Base-by-base conservation (phyloP, 495 filamentous ascomycete species). In the Hypoxylon rickii region DNA sequence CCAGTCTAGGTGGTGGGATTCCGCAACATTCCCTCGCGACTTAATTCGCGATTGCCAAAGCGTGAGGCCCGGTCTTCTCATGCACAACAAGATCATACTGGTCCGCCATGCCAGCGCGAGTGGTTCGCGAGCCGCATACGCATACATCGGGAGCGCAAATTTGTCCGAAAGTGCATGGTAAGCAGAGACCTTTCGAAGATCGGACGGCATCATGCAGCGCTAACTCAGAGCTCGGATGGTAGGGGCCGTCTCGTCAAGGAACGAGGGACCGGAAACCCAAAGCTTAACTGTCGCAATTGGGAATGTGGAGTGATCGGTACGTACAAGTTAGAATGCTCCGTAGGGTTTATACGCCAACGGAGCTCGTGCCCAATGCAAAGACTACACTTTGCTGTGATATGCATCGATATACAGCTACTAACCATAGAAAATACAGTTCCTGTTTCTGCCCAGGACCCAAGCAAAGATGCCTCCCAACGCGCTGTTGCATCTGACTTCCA, bases 131-230 rank as follows among this genome's bases (percentile, higher is more conserved):
- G 26, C 51, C 39, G 61, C 84, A 7, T 97, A 89, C 84, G 88
- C 82, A 0, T 98, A 98, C 64, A 75, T 96, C n/a, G 94, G 94
- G 13, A 94, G 89, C 57, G 89, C 90, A 1, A 98, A 98, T 70
- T 64, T 96, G 6, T 93, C 90, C 0, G 91, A 96, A 70, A 92
- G 88, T 62, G 94, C 94, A 7, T 98, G 94, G 89, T 92, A 73
- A 70, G 83, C 21, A 7, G 8, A 32, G 12, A 21, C 10, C 43
- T 5, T 22, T 5, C 19, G n/a, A 32, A 4, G 3, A 40, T 76
- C 19, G 7, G 34, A 33, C 41, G 21, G 15, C 7, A 32, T 19
- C 24, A 17, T 10, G n/a, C 3, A 15, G 3, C 29, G 48, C 57
- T 53, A 63, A 37, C 26, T 17, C 16, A 26, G 41, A 48, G 16